Conservation (phyloP, 208 protist genomes). For the Trichomonas tenax region DNA sequence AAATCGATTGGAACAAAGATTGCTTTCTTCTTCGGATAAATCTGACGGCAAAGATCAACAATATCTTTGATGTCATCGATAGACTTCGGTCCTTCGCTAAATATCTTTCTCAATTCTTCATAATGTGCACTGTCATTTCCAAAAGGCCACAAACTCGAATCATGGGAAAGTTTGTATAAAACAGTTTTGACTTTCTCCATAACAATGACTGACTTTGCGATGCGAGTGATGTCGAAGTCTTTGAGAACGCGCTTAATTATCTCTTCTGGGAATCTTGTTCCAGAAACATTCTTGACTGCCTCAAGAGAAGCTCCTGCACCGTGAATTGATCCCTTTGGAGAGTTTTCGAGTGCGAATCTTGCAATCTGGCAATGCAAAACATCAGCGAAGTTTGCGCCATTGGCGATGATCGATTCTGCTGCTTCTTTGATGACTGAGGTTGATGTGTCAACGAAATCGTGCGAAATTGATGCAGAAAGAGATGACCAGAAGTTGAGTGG, state of each 20-base stretch:
- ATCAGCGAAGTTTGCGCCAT: background rate
- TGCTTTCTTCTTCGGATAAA: background rate
- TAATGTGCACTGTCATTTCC: background rate
- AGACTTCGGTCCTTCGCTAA: background rate
- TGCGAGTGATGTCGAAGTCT: background rate
- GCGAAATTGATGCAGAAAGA: background rate
- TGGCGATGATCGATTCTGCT: background rate
- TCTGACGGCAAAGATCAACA: background rate
- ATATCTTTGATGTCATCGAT: background rate
- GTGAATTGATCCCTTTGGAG: background rate
- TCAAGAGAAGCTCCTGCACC: background rate
- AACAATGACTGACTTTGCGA: background rate
- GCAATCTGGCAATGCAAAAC: background rate
- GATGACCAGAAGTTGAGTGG: background rate
- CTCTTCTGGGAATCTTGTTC: background rate
- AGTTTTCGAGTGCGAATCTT: background rate
- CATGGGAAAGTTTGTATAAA: background rate
- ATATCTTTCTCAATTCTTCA: background rate
- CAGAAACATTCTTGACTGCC: background rate
- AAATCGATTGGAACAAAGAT: background rate
- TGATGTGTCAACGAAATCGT: background rate
- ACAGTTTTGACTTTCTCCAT: background rate
- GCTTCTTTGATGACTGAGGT: background rate
- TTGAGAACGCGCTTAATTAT: background rate
- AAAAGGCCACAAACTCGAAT: background rate